These are phyloP conservation scores for Ilyonectria robusta DNA, from an alignment of 2,329 filamentous ascomycete species.

Conservation along the genomic window DNA sequence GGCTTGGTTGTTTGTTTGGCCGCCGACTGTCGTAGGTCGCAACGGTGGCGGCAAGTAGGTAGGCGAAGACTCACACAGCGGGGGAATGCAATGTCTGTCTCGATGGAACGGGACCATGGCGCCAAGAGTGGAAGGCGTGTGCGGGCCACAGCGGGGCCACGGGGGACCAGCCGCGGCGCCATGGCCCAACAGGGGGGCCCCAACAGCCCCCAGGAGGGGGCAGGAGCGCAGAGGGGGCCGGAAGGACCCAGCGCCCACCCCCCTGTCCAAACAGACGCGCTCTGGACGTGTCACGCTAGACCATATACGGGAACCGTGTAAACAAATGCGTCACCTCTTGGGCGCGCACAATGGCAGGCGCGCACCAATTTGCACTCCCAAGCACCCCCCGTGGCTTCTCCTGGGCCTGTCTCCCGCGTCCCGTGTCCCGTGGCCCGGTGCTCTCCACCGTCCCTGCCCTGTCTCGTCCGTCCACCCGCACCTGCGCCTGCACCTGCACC, in stretches of 20 bases:
- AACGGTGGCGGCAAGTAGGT: slow-evolving; percentile 1
- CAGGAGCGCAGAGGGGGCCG: slow-evolving; percentile 26
- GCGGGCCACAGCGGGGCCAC: slow-evolving; percentile 35
- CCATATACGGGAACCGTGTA: slow-evolving; percentile 49
- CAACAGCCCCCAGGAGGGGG: slow-evolving; percentile 21
- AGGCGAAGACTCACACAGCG: slow-evolving; percentile 21
- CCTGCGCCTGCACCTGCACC: slow-evolving; percentile 25
- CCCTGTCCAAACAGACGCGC: slow-evolving; percentile 51
- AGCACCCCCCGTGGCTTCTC: slow-evolving; percentile 23
- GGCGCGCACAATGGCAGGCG: slow-evolving; percentile 27
- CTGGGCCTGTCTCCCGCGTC: slow-evolving; percentile 34
- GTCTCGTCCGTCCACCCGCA: slow-evolving; percentile 27
- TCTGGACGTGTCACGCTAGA: slow-evolving; percentile 50
- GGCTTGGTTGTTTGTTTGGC: slow-evolving; percentile 11
- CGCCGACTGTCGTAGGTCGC: too few species aligned
- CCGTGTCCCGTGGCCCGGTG: slow-evolving; percentile 31
- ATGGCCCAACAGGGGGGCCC: slow-evolving; percentile 38
- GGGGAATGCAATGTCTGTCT: slow-evolving; percentile 45
- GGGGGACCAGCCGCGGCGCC: slow-evolving; percentile 41
- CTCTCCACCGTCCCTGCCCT: slow-evolving; percentile 31
- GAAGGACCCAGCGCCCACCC: slow-evolving; percentile 37
- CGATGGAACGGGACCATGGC: slow-evolving; percentile 37
- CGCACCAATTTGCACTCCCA: slow-evolving; percentile 32
- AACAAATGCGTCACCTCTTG: slow-evolving; percentile 56
- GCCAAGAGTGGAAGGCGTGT: slow-evolving; percentile 32